Base-by-base conservation (phyloP, 2,329 filamentous ascomycete species). In the Diplocarpon mali region DNA sequence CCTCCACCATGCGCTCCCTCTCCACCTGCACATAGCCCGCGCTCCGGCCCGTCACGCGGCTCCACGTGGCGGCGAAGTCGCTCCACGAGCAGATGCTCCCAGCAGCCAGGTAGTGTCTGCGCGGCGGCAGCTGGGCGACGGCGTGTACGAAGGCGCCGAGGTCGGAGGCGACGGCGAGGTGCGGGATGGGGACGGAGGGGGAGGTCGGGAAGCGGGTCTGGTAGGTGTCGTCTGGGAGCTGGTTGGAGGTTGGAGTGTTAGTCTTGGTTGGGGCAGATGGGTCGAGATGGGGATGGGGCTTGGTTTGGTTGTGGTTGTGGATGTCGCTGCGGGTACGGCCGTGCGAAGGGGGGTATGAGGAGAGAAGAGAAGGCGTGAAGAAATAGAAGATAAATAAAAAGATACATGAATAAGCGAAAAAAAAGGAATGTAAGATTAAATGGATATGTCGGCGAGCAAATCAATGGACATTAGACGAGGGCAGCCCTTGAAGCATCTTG, bases 171-270 rank as follows among this genome's bases (percentile, higher is more conserved):
- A 71, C 67, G 13, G 67, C 65, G 1, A 73, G 55, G 37, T 74
- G 71, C 3, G 69, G 70, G 0, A 68, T 54, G 1, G 50, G 47
- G 17, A 57, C 62, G 38, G 65, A 47, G 0, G 69, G 64, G 0
- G 54, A 49, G 0, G 67, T 71, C 5, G 69, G 62, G 48, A 75
- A 72, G 7, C 62, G 55, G 69, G 71, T 74, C 45, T 70, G 62
- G 43, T 68, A 65, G 29, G 58, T 66, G 20, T 65, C 67, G 38
- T 71, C 65, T 0, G 61, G 39, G 41, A 59, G 53, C 66, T 68
- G 12, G n/a, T 35, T 10, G 42, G 35, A n/a, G 14, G n/a, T n/a
- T n/a, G n/a, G n/a, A n/a, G n/a, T n/a, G n/a, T n/a, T n/a, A n/a
- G n/a, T n/a, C n/a, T n/a, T n/a, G n/a, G n/a, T n/a, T n/a, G n/a